Percentiles rank a stretch among this genome's conserved stretches.
Evolutionary conservation across 495 filamentous ascomycete genomes (phyloP).

Genomic region (Penicillium lividum): DNA sequence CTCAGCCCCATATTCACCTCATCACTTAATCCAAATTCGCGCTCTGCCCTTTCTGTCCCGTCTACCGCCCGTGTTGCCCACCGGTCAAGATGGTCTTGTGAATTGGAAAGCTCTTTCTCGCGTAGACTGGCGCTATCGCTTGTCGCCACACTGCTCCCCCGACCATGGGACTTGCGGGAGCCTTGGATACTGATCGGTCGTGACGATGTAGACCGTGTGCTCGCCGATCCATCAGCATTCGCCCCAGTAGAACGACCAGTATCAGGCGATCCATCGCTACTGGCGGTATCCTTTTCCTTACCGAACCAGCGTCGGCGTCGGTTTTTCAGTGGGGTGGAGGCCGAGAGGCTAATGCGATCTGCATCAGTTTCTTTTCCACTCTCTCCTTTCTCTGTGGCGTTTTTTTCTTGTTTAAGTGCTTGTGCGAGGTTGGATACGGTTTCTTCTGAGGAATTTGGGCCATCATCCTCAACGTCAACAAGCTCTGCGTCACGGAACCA

Average conservation of each 20-base stretch:
- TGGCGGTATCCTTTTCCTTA: slow-evolving; percentile 35
- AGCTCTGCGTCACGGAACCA: slow-evolving; percentile 97
- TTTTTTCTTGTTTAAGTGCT: slow-evolving; percentile 31
- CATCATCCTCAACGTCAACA: slow-evolving; percentile 60
- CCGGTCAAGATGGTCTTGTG: slow-evolving; percentile 45
- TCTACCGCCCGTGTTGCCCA: slow-evolving; percentile 43
- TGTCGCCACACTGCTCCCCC: slow-evolving; percentile 38
- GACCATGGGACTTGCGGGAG: slow-evolving; percentile 29
- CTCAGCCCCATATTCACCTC: slow-evolving; percentile 57
- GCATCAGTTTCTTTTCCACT: slow-evolving; percentile 16
- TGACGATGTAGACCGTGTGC: slow-evolving; percentile 26
- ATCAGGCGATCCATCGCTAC: slow-evolving; percentile 27
- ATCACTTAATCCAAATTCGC: slow-evolving; percentile 51
- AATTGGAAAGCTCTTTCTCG: slow-evolving; percentile 27
- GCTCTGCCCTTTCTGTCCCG: slow-evolving; percentile 45
- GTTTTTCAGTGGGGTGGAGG: slow-evolving; percentile 35
- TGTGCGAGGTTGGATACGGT: slow-evolving; percentile 35
- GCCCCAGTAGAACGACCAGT: slow-evolving; percentile 22
- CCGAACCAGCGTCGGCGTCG: slow-evolving; percentile 47
- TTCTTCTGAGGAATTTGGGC: slow-evolving; percentile 23
- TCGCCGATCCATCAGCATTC: slow-evolving; percentile 17
- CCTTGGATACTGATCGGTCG: slow-evolving; percentile 38
- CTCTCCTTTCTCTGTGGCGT: slow-evolving; percentile 19
- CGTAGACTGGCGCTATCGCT: slow-evolving; percentile 45
- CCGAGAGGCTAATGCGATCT: slow-evolving; percentile 33